These are phyloP conservation scores for Ichthyophonus hoferi DNA, from an alignment of 208 protist genomes.

Conservation along the genomic window DNA sequence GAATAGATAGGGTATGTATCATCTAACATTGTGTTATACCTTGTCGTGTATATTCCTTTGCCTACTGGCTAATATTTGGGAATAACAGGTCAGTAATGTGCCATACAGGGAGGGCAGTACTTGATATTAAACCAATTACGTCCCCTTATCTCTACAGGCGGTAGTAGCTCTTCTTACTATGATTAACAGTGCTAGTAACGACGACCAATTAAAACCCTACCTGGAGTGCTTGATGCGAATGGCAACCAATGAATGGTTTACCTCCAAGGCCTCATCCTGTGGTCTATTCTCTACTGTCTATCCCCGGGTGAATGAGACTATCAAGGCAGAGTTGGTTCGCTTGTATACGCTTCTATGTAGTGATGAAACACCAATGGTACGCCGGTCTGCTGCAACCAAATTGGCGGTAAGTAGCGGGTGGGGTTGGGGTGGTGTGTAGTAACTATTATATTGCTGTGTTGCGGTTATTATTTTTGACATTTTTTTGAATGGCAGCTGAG, in stretches of 20 bases:
- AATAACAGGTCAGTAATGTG: too few species aligned
- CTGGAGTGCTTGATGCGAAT: not conserved
- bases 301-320: slow-evolving; percentile 49
- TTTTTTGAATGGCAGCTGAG: too few species aligned
- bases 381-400: slow-evolving; percentile 80
- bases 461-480: too few species aligned
- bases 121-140: too few species aligned
- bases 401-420: slow-evolving; percentile 63
- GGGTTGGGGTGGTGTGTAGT: too few species aligned
- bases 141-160: too few species aligned
- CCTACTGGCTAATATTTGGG: too few species aligned
- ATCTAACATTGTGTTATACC: too few species aligned
- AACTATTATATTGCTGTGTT: too few species aligned
- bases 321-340: slow-evolving; percentile 61
- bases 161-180: slow-evolving; percentile 64
- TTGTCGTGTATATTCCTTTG: too few species aligned
- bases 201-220: not conserved
- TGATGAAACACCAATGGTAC: slow-evolving; percentile 94
- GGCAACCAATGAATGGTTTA: slow-evolving; percentile 84
- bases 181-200: slow-evolving; percentile 65
- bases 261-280: slow-evolving; percentile 83
- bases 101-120: too few species aligned
- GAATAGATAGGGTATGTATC: too few species aligned
- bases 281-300: slow-evolving; percentile 85
- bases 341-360: slow-evolving; percentile 74